These are phyloP conservation scores for Debaryomyces psychrophilus DNA, from an alignment of 1,139 yeast species.

Conservation along the genomic window DNA sequence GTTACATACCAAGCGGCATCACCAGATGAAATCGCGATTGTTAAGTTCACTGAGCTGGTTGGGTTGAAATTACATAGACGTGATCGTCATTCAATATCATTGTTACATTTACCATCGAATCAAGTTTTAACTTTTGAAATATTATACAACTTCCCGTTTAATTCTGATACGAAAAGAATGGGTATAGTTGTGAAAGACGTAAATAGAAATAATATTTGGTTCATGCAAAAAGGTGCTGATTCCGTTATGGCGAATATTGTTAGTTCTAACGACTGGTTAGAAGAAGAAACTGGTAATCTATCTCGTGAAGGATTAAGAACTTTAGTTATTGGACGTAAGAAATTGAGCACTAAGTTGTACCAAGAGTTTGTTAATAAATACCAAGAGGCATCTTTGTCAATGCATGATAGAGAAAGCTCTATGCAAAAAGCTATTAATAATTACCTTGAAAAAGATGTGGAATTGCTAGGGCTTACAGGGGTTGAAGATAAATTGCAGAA, in stretches of 20 bases:
- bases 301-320: slow-evolving; percentile 98
- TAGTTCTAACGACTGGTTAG: slow-evolving; percentile 89
- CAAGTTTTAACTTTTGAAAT: slow-evolving; percentile 63
- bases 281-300: slow-evolving; percentile 96
- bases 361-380: slow-evolving; percentile 67
- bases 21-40: slow-evolving; percentile 98
- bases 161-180: slow-evolving; percentile 95
- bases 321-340: slow-evolving; percentile 85
- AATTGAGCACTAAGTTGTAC: slow-evolving; percentile 54
- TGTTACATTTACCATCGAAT: slow-evolving; percentile 66
- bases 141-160: slow-evolving; percentile 87
- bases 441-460: slow-evolving; percentile 80
- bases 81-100: slow-evolving; percentile 74
- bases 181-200: slow-evolving; percentile 79
- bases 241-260: slow-evolving; percentile 91
- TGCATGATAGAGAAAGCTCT: slow-evolving; percentile 74
- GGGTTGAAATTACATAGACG: slow-evolving; percentile 81
- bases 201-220: slow-evolving; percentile 71
- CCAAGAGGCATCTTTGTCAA: slow-evolving; percentile 71
- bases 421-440: slow-evolving; percentile 71
- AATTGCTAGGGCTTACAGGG: slow-evolving; percentile 90
- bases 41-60: slow-evolving; percentile 83
- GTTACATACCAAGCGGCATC: slow-evolving; percentile 94
- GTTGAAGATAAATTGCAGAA: slow-evolving; percentile 94
- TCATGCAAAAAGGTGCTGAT: slow-evolving; percentile 94